Evolutionary conservation across 805 yeast species (phyloP).

Genomic region (Torulaspora franciscae): DNA sequence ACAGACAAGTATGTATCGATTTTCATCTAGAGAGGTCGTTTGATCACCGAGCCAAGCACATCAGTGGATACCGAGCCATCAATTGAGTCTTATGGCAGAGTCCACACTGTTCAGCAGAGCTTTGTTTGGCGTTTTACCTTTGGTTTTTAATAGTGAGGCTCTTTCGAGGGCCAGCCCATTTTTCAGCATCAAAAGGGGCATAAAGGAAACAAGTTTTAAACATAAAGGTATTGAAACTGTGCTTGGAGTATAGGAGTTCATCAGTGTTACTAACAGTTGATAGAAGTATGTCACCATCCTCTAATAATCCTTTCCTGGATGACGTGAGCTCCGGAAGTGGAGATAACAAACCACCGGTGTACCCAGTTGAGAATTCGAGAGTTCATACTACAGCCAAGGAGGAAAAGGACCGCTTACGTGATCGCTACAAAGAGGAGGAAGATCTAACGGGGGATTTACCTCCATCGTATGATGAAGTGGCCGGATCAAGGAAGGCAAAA

Average conservation of each 20-base stretch:
- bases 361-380: conserved; percentile 13
- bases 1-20: conserved; percentile 13
- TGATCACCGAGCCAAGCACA: not conserved
- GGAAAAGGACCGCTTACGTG: conserved; percentile 32
- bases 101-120: not conserved
- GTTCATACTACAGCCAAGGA: conserved; percentile 37
- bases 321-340: conserved; percentile 26
- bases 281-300: conserved; percentile 21
- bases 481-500: conserved; percentile 43
- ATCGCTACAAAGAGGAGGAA: conserved; percentile 32
- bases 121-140: not conserved
- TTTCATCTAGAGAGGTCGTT: not conserved
- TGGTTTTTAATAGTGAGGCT: not conserved
- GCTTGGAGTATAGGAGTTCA: not conserved
- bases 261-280: conserved; percentile 11
- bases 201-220: not conserved
- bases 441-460: conserved; percentile 39
- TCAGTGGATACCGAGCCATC: not conserved
- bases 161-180: not conserved
- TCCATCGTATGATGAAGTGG: conserved; percentile 68
- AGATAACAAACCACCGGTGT: conserved; percentile 13
- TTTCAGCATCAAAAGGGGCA: not conserved
- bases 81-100: not conserved
- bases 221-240: not conserved
- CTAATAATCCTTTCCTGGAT: conserved; percentile 35